Evolutionary conservation across 2,329 filamentous ascomycete species (phyloP).

Genomic region (Penicillium sp.): DNA sequence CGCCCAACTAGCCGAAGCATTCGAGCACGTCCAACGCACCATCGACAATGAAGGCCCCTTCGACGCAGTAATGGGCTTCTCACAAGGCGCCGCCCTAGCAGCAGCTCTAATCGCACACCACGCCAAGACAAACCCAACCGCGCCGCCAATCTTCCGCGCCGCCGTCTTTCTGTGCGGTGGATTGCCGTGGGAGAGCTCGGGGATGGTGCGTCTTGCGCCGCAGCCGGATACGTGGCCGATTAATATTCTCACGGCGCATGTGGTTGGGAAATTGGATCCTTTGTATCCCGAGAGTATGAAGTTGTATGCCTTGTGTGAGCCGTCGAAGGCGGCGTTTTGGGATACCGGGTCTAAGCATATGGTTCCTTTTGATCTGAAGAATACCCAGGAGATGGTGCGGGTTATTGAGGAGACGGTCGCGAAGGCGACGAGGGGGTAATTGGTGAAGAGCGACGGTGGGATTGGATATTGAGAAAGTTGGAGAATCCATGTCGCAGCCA

Average conservation of each 20-base stretch:
- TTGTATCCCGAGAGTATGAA: slow-evolving; percentile 39
- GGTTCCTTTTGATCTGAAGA: slow-evolving; percentile 42
- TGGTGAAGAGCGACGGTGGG: neutral
- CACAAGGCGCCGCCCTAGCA: slow-evolving; percentile 41
- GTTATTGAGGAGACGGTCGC: slow-evolving; percentile 37
- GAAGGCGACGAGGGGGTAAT: slow-evolving; percentile 27
- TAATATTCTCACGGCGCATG: slow-evolving; percentile 48
- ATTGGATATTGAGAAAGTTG: neutral
- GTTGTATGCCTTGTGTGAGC: slow-evolving; percentile 44
- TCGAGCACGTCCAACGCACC: slow-evolving; percentile 32
- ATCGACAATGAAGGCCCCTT: slow-evolving; percentile 39
- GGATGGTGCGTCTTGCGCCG: slow-evolving; percentile 24
- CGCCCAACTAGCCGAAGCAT: slow-evolving; percentile 32
- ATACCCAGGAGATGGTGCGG: slow-evolving; percentile 36
- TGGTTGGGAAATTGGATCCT: slow-evolving; percentile 46
- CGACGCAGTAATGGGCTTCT: slow-evolving; percentile 43
- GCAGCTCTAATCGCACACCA: slow-evolving; percentile 35
- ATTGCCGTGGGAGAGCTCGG: slow-evolving; percentile 35
- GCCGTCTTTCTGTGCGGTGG: slow-evolving; percentile 42
- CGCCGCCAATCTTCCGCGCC: slow-evolving; percentile 36
- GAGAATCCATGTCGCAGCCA: slow-evolving; percentile 6
- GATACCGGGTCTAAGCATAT: slow-evolving; percentile 46
- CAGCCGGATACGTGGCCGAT: slow-evolving; percentile 30
- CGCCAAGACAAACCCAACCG: slow-evolving; percentile 25
- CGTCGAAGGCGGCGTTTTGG: slow-evolving; percentile 38